These are phyloP conservation scores for Zizania latifolia DNA, from an alignment of 176 grass and related monocot species.

Conservation along the genomic window DNA sequence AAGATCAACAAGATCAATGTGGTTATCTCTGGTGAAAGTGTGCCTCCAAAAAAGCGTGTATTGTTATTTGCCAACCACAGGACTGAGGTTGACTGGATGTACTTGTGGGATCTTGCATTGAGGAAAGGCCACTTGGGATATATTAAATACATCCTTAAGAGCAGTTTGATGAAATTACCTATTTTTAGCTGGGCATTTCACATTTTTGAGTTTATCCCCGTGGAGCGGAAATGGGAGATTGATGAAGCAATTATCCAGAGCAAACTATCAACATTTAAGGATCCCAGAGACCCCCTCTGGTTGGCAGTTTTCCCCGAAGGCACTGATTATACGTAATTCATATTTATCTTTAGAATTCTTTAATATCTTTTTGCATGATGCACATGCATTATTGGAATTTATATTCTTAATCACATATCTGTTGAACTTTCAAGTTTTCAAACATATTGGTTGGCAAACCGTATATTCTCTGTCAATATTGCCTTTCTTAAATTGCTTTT, in stretches of 20 bases:
- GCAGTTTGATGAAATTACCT: conserved; percentile 94
- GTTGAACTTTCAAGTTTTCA: background rate
- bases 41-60: conserved; percentile 55
- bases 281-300: conserved; percentile 76
- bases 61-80: conserved; percentile 96
- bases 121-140: conserved; percentile 78
- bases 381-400: background rate
- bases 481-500: conserved; percentile 2
- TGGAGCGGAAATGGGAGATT: conserved; percentile 91
- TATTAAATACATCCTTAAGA: conserved; percentile 95
- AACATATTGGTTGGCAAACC: background rate
- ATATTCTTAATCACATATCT: background rate
- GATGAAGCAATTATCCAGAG: conserved; percentile 70
- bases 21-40: conserved; percentile 72
- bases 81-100: conserved; percentile 99
- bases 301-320: conserved; percentile 89
- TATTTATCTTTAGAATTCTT: conserved; percentile 23
- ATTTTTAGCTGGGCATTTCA: conserved; percentile 96
- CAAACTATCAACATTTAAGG: conserved; percentile 58
- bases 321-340: conserved; percentile 88
- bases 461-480: background rate
- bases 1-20: conserved; percentile 96
- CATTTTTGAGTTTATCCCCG: conserved; percentile 89
- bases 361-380: background rate
- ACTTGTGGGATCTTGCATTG: conserved; percentile 94